Base-by-base conservation (phyloP, 192 early-diverging fungal species). In the Linnemannia schmuckeri region DNA sequence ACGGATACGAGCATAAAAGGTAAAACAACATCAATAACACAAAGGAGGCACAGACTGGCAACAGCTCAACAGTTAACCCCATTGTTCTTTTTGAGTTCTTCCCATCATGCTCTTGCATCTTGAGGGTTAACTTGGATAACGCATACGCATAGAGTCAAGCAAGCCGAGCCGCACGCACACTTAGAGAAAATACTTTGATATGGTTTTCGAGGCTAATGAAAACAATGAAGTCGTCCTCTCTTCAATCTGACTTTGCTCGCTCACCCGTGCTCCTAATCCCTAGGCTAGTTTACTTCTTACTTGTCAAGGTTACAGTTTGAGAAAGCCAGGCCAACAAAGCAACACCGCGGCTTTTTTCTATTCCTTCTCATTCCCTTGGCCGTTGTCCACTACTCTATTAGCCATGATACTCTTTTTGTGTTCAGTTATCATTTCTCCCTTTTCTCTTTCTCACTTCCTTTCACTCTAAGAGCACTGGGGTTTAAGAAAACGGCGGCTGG, bases 41-140 rank as follows among this genome's bases (percentile, higher is more conserved):
- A 66, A 66, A 9, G 20, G 18, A 52, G 49, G 49, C 49, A 52
- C 49, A 52, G 49, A 18, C 49, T 52, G 3, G 49, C 49, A 46
- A 6, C 52, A 57, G 55, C 55, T 57, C 55, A 57, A 57, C 49
- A 27, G 7, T 57, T 18, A 18, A 70, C 70, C 70, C 70, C 70
- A 72, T 42, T 42, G 70, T 72, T 72, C 70, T 30, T 69, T 76
- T 66, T 33, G 61, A 15, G 61, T 66, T 66, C 61, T 66, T 66
- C 61, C 33, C 78, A 44, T 54, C 37, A 44, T 27, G 46, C n/a
- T n/a, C n/a, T n/a, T n/a, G n/a, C n/a, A n/a, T n/a, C n/a, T n/a
- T n/a, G n/a, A n/a, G n/a, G n/a, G n/a, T n/a, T n/a, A n/a, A 24
- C 55, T 57, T n/a, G 22, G 22, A n/a, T 0, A 57, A 57, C 24